Conservation (phyloP, 2,329 filamentous ascomycete genomes). For the Aureobasidium lini region DNA sequence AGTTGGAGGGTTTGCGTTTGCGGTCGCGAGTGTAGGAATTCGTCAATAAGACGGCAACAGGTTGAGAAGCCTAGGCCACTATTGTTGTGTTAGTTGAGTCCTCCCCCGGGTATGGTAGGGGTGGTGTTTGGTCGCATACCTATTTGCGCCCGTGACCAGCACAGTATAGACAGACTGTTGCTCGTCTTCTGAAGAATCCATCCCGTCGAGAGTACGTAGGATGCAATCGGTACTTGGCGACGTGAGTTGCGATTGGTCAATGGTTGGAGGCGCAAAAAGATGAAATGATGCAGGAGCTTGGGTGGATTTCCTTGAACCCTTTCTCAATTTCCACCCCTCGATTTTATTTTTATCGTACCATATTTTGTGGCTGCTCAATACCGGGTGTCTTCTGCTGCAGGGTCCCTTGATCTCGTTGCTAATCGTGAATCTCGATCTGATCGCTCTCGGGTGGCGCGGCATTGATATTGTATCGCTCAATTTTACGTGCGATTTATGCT, state of each 20-base stretch:
- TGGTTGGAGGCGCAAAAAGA: neutral
- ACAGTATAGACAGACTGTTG: conserved; percentile 39
- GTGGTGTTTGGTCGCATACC: conserved; percentile 44
- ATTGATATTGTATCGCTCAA: neutral
- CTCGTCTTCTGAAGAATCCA: neutral
- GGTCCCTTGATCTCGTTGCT: neutral
- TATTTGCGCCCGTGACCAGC: conserved; percentile 79
- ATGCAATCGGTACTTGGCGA: neutral
- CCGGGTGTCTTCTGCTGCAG: neutral
- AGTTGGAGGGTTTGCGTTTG: conserved; percentile 64
- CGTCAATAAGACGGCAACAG: conserved; percentile 78
- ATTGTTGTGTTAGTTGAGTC: conserved; percentile 15
- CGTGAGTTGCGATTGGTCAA: neutral
- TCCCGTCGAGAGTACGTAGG: neutral
- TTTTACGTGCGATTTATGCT: neutral
- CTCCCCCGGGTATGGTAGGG: neutral
- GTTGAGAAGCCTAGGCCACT: conserved; percentile 85
- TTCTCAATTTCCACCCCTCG: neutral
- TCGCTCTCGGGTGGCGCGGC: neutral
- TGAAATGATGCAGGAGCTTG: neutral
- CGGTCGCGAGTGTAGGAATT: conserved; percentile 67
- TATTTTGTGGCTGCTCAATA: neutral
- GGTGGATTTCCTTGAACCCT: neutral
- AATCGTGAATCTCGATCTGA: neutral
- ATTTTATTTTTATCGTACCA: neutral